These are phyloP conservation scores for Colletotrichum karsti DNA, from an alignment of 2,329 filamentous ascomycete species.

Conservation along the genomic window DNA sequence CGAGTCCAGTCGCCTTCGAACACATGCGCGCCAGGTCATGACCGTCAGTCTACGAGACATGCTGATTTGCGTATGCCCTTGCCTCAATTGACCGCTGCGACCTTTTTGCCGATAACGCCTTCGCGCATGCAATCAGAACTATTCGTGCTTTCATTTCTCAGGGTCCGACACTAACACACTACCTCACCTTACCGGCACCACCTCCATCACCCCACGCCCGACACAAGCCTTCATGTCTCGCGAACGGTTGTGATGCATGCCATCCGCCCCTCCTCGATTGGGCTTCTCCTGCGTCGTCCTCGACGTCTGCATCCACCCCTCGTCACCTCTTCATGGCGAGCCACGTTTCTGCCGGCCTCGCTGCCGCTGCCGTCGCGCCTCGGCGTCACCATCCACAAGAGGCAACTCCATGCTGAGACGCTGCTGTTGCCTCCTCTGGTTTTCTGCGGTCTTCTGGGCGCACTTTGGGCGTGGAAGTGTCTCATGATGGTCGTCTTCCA, in stretches of 20 bases:
- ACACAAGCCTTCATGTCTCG: conserved; percentile 19
- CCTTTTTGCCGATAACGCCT: neutral
- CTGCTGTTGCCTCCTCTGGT: conserved; percentile 71
- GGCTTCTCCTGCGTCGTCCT: conserved; percentile 26
- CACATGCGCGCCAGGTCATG: conserved; percentile 26
- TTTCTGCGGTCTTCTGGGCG: conserved; percentile 71
- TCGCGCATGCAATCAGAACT: conserved; percentile 1
- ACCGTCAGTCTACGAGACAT: conserved; percentile 4
- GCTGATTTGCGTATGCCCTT: conserved; percentile 6
- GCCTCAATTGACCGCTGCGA: neutral
- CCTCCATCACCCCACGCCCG: neutral
- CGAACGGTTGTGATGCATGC: conserved; percentile 34
- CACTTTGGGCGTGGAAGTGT: conserved; percentile 74
- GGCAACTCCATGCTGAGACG: conserved; percentile 45
- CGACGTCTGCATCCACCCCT: conserved; percentile 1
- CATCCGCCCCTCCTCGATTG: conserved; percentile 31
- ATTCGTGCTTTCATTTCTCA: neutral
- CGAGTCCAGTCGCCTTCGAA: conserved; percentile 29
- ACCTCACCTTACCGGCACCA: too few relatives aligned
- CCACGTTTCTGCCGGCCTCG: conserved; percentile 13
- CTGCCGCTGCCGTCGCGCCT: conserved; percentile 7
- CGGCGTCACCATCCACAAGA: conserved; percentile 32
- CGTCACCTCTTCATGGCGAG: conserved; percentile 17
- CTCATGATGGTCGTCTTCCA: conserved; percentile 80
- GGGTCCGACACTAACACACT: conserved; percentile 6